Percentiles rank a stretch among this genome's conserved stretches.
These are phyloP conservation scores for Talaromyces islandicus DNA, from an alignment of 2,329 filamentous ascomycete genomes.

Conservation along the genomic window DNA sequence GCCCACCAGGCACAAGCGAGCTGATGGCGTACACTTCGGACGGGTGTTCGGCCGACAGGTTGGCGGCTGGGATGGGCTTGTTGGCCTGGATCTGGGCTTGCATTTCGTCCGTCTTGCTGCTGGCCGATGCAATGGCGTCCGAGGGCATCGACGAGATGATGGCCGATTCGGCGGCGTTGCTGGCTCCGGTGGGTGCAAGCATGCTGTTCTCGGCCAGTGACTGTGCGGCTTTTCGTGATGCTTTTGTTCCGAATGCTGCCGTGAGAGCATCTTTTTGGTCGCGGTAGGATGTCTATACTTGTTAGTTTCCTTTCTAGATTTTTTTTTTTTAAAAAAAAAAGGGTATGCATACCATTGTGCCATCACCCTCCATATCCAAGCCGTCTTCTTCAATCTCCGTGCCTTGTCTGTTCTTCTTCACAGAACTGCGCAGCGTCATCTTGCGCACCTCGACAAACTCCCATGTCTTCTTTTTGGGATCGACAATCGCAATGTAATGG, in stretches of 20 bases:
- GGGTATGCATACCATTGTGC: conserved; percentile 22
- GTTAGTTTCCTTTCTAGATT: neutral
- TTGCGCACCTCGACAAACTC: conserved; percentile 51
- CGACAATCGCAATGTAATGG: conserved; percentile 58
- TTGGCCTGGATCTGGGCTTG: conserved; percentile 40
- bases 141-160: conserved; percentile 38
- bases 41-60: conserved; percentile 38
- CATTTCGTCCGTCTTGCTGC: conserved; percentile 25
- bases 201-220: conserved; percentile 44
- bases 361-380: conserved; percentile 15
- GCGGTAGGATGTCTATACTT: conserved; percentile 29
- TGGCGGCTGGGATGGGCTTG: conserved; percentile 40
- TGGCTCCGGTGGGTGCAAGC: conserved; percentile 31
- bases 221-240: conserved; percentile 44
- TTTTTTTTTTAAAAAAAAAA: neutral
- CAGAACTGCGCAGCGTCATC: conserved; percentile 48
- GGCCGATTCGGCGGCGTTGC: conserved; percentile 36
- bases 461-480: conserved; percentile 48
- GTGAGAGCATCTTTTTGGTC: conserved; percentile 39
- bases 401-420: conserved; percentile 23
- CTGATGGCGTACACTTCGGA: conserved; percentile 42
- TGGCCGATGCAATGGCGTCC: conserved; percentile 23
- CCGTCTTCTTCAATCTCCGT: conserved; percentile 20
- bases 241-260: conserved; percentile 46
- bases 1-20: conserved; percentile 35